Evolutionary conservation across 176 grass and related monocot genomes (phyloP).

Genomic region (Carex parvula): DNA sequence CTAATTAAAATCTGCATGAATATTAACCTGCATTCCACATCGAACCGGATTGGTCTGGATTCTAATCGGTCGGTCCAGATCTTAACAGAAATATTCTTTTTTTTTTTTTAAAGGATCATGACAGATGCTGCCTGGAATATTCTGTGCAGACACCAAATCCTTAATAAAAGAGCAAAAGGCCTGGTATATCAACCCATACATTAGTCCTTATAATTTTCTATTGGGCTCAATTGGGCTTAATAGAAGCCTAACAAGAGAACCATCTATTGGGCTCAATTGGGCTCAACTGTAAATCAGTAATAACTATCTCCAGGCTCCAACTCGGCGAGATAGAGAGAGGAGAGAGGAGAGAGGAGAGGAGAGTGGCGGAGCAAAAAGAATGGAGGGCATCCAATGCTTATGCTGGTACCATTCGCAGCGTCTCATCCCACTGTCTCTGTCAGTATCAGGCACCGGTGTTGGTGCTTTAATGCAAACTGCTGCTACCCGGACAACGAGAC

Average conservation of each 20-base stretch:
- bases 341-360: not conserved
- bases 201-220: not conserved
- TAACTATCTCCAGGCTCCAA: not conserved
- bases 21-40: too few species aligned
- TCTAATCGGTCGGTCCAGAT: too few species aligned
- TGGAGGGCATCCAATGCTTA: slow-evolving; percentile 12
- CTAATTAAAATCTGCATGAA: too few species aligned
- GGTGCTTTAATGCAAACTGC: not conserved
- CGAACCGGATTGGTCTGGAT: too few species aligned
- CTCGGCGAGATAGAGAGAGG: too few species aligned
- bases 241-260: too few species aligned
- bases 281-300: not conserved
- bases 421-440: not conserved
- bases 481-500: not conserved
- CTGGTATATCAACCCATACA: not conserved
- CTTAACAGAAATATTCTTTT: too few species aligned
- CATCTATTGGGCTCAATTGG: too few species aligned
- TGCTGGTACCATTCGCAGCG: not conserved
- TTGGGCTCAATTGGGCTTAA: not conserved
- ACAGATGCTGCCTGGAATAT: too few species aligned
- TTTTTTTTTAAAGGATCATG: too few species aligned
- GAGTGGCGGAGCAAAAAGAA: not conserved
- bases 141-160: not conserved
- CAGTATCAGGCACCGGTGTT: not conserved
- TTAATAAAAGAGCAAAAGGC: not conserved